Conservation (phyloP, 2,329 filamentous ascomycete genomes). For the Orbilia javanica region DNA sequence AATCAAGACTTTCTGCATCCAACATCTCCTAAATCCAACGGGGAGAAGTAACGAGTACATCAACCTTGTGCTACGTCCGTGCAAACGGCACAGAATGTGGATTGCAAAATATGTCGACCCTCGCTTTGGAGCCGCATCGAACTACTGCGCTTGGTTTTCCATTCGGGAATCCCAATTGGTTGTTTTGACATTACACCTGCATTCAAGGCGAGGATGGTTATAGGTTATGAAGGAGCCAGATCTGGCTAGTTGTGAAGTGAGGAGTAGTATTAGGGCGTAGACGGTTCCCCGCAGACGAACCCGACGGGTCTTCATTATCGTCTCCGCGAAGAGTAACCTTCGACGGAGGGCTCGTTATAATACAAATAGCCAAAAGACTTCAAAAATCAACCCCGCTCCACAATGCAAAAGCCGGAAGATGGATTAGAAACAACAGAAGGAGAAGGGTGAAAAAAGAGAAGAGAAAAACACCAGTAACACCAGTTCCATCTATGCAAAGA, state of each 20-base stretch:
- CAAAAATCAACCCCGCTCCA: neutral
- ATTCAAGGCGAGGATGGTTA: too few relatives aligned
- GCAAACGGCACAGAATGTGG: neutral
- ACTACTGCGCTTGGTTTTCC: too few relatives aligned
- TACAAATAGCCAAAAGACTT: neutral
- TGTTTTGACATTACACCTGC: too few relatives aligned
- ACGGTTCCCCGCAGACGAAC: neutral
- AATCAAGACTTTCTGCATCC: too few relatives aligned
- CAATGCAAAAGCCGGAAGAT: neutral
- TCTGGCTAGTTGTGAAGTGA: too few relatives aligned
- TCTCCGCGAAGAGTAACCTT: neutral
- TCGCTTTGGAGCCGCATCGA: too few relatives aligned
- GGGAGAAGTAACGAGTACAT: too few relatives aligned
- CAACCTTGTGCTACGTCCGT: neutral
- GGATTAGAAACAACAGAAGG: neutral
- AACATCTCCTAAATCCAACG: too few relatives aligned
- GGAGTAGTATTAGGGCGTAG: neutral
- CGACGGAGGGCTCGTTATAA: neutral
- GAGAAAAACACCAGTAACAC: neutral
- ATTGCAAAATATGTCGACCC: too few relatives aligned
- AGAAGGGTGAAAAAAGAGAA: too few relatives aligned
- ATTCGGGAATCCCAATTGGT: too few relatives aligned
- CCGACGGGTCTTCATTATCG: neutral
- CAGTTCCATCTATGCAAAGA: neutral
- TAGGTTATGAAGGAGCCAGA: neutral